Evolutionary conservation across 2,329 filamentous ascomycete genomes (phyloP).

Genomic region (Colletotrichum karsti): DNA sequence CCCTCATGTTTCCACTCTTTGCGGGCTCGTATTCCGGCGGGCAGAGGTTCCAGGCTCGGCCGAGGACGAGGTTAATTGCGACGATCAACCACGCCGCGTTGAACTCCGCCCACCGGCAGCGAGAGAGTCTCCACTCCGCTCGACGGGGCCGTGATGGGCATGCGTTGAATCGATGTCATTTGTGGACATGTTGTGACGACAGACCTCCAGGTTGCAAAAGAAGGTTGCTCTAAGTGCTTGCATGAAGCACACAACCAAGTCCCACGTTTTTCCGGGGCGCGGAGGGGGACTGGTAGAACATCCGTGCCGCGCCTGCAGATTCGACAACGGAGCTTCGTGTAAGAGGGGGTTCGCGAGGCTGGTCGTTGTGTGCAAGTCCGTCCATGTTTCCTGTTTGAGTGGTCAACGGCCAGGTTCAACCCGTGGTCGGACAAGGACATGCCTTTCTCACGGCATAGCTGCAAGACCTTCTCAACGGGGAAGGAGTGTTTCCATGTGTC

Average conservation of each 20-base stretch:
- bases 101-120: background rate
- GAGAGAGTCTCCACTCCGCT: background rate
- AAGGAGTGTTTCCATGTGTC: background rate
- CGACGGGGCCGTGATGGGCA: background rate
- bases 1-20: background rate
- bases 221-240: conserved; percentile 3
- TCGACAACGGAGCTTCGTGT: background rate
- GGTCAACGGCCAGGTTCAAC: background rate
- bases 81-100: background rate
- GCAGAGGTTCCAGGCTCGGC: background rate
- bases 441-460: background rate
- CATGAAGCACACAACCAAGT: conserved; percentile 10
- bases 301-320: background rate
- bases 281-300: background rate
- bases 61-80: background rate
- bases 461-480: conserved; percentile 1
- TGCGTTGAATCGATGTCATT: conserved; percentile 14
- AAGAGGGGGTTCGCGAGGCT: background rate
- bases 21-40: conserved; percentile 16
- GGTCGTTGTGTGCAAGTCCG: background rate
- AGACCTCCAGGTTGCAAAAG: background rate
- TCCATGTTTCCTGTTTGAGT: conserved; percentile 13
- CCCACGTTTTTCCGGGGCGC: background rate
- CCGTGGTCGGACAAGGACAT: conserved; percentile 10
- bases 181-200: conserved; percentile 12